phyloP scores from a whole-genome alignment of 208 protist species.

The Leptomonas seymouri region DNA sequence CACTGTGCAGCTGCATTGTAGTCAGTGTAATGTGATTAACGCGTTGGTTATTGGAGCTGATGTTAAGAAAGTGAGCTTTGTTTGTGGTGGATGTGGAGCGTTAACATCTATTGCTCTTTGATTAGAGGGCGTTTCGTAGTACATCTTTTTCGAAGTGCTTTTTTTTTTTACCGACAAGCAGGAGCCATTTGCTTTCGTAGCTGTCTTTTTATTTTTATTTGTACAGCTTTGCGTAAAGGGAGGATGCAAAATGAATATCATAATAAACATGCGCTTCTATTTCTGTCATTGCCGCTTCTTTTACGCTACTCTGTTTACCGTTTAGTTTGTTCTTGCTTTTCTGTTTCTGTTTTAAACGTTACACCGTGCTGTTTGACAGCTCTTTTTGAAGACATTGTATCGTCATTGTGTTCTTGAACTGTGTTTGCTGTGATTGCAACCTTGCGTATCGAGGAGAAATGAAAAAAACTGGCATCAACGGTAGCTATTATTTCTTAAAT shows the following conservation, averaged over 20 bases:
- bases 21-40: conserved; percentile 52
- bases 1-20: conserved; percentile 73
- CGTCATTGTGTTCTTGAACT: too few species aligned
- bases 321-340: too few species aligned
- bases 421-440: too few species aligned
- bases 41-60: conserved; percentile 45
- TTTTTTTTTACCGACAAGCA: neutral
- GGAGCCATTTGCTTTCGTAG: neutral
- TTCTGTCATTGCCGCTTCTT: neutral
- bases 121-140: conserved; percentile 13
- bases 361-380: too few species aligned
- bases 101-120: conserved; percentile 65
- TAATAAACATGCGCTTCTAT: neutral
- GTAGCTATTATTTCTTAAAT: too few species aligned
- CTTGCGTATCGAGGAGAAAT: too few species aligned
- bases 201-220: neutral
- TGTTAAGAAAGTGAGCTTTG: conserved; percentile 61
- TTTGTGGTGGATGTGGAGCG: conserved; percentile 73
- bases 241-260: too few species aligned
- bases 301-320: too few species aligned
- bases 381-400: too few species aligned
- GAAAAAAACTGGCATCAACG: too few species aligned
- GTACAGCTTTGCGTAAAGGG: neutral
- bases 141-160: neutral
- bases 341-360: too few species aligned